These are phyloP conservation scores for Lactarius hengduanensis DNA, from an alignment of 768 basidiomycete species.

Conservation along the genomic window DNA sequence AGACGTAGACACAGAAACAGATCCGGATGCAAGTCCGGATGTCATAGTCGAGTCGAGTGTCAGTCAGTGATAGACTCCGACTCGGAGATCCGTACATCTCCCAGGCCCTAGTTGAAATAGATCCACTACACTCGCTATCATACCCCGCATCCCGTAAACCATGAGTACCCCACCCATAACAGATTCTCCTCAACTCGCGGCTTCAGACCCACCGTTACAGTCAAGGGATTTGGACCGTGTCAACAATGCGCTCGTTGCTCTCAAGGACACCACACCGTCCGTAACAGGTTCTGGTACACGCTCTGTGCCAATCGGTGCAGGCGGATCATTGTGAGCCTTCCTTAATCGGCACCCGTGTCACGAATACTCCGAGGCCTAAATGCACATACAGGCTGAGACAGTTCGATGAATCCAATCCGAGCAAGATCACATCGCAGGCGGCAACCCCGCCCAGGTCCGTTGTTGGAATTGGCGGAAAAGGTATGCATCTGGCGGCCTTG, in stretches of 20 bases:
- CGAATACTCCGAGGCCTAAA: not conserved
- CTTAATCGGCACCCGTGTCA: not conserved
- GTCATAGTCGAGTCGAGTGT: not conserved
- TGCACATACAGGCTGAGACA: slow-evolving; percentile 58
- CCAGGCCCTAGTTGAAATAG: not conserved
- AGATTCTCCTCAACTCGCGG: not conserved
- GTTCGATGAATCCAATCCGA: slow-evolving; percentile 75
- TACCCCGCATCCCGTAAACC: not conserved
- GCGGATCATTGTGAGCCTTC: slow-evolving; percentile 64
- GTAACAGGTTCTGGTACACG: slow-evolving; percentile 6
- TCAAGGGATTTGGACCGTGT: slow-evolving; percentile 19
- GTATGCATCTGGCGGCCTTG: slow-evolving; percentile 39
- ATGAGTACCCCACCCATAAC: slow-evolving; percentile 12
- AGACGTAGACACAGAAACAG: slow-evolving; percentile 19
- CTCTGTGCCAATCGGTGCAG: slow-evolving; percentile 58
- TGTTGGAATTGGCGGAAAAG: slow-evolving; percentile 87
- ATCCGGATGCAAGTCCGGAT: not conserved
- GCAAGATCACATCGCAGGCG: slow-evolving; percentile 67
- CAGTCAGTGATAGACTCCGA: not conserved
- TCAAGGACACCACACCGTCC: slow-evolving; percentile 7
- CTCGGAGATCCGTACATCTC: not conserved
- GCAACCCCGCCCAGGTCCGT: slow-evolving; percentile 80
- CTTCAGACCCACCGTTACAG: slow-evolving; percentile 3
- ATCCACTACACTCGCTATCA: not conserved
- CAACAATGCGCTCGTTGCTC: slow-evolving; percentile 7